Evolutionary conservation across 805 yeast genomes (phyloP).

Genomic region (Torulaspora microellipsoides): DNA sequence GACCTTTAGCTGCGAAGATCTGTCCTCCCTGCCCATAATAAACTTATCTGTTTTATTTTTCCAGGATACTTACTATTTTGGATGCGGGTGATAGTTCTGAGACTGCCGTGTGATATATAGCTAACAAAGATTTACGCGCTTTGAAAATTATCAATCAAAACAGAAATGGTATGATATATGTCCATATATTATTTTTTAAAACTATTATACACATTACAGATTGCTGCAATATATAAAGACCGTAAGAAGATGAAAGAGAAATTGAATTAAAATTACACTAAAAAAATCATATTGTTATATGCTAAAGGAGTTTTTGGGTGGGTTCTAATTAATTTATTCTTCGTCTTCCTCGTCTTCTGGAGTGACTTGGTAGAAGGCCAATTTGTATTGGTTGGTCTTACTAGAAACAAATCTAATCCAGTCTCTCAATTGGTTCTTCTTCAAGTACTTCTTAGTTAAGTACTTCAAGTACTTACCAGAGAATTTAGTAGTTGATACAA

Average conservation of each 20-base stretch:
- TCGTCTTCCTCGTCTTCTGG: conserved; percentile 94
- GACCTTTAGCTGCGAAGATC: conserved; percentile 20
- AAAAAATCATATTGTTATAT: conserved; percentile 5
- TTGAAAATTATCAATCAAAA: too few species aligned
- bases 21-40: conserved; percentile 2
- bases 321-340: conserved; percentile 53
- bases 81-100: too few species aligned
- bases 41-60: too few species aligned
- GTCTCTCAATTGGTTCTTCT: conserved; percentile 99
- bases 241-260: conserved; percentile 1
- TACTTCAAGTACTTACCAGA: conserved; percentile 99
- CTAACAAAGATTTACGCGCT: too few species aligned
- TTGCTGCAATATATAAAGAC: background rate
- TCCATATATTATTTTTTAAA: background rate
- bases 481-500: conserved; percentile 88
- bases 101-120: too few species aligned
- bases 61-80: too few species aligned
- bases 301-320: background rate
- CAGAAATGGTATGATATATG: too few species aligned
- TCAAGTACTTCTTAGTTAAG: conserved; percentile 99
- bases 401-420: conserved; percentile 99
- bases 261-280: conserved; percentile 9
- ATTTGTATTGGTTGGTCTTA: conserved; percentile 91
- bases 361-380: conserved; percentile 98
- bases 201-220: conserved; percentile 8